Percentiles rank a stretch among this genome's conserved stretches.
These are phyloP conservation scores for Podaxis mareebaensis DNA, from an alignment of 768 basidiomycete genomes.

Conservation along the genomic window DNA sequence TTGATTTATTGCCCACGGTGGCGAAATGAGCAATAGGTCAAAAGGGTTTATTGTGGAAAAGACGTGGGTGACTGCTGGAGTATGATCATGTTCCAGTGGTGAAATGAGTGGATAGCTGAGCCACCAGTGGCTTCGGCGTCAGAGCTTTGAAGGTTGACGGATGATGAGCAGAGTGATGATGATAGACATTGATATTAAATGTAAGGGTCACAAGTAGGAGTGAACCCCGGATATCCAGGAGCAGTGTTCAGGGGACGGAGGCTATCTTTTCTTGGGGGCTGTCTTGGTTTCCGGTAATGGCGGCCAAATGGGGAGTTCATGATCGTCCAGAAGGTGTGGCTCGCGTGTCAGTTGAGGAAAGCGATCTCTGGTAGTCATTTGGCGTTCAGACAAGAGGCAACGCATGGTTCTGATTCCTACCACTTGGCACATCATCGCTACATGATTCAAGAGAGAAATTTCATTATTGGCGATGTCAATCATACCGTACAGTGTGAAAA, in stretches of 20 bases:
- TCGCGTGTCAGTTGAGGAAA: background rate
- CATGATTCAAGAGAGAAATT: background rate
- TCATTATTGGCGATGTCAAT: background rate
- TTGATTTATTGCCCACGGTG: background rate
- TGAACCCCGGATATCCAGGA: too few relatives aligned
- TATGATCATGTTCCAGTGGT: background rate
- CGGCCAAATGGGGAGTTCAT: background rate
- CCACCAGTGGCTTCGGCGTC: background rate
- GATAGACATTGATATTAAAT: background rate
- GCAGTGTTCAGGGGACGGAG: too few relatives aligned
- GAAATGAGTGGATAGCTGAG: background rate
- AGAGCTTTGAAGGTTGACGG: background rate
- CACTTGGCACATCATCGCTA: background rate
- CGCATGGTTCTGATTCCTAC: background rate
- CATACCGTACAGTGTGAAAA: background rate
- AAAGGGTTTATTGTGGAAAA: background rate
- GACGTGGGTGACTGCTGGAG: background rate
- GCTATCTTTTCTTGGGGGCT: background rate
- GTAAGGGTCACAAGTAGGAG: too few relatives aligned
- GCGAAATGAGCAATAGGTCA: background rate
- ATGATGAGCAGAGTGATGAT: background rate
- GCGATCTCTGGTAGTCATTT: background rate
- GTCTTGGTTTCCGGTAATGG: background rate
- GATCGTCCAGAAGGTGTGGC: background rate
- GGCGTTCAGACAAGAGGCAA: background rate